Evolutionary conservation across 495 filamentous ascomycete species (phyloP).

Genomic region (Penicillium coffeae): DNA sequence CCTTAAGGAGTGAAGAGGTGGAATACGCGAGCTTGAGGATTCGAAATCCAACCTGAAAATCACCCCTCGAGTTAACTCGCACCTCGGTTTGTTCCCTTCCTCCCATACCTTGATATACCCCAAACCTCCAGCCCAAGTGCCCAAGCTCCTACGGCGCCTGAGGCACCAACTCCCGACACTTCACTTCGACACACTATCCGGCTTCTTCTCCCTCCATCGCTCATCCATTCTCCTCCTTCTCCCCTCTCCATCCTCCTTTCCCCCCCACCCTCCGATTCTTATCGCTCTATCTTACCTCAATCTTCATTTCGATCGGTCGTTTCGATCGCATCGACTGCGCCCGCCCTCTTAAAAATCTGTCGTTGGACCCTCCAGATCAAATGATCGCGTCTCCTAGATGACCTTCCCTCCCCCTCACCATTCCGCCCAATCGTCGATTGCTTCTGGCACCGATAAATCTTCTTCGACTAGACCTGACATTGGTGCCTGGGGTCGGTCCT

Average conservation of each 20-base stretch:
- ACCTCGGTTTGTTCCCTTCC: too few species aligned
- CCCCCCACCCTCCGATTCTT: slow-evolving; percentile 5
- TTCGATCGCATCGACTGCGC: slow-evolving; percentile 24
- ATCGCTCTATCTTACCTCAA: neutral
- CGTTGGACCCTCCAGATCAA: slow-evolving; percentile 46
- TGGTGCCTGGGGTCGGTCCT: slow-evolving; percentile 58
- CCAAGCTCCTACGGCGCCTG: slow-evolving; percentile 24
- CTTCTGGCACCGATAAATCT: slow-evolving; percentile 54
- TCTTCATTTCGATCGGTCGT: slow-evolving; percentile 3
- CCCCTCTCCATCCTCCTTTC: slow-evolving; percentile 11
- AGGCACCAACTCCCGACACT: slow-evolving; percentile 27
- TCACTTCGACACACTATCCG: slow-evolving; percentile 26
- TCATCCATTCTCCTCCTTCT: slow-evolving; percentile 18
- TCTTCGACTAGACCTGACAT: slow-evolving; percentile 55
- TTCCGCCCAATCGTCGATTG: slow-evolving; percentile 60
- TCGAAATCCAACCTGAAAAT: too few species aligned
- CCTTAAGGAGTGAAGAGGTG: too few species aligned
- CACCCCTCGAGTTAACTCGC: too few species aligned
- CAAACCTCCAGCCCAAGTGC: slow-evolving; percentile 9
- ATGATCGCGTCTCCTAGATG: slow-evolving; percentile 63
- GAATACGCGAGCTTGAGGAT: too few species aligned
- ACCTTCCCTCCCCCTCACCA: slow-evolving; percentile 60
- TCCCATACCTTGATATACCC: too few species aligned
- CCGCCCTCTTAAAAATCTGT: slow-evolving; percentile 41
- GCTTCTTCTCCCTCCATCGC: slow-evolving; percentile 24